Evolutionary conservation across 1,139 yeast species (phyloP), one percentile per base, ranked within the genome.

Genomic region (Blastobotrys ciferrii): DNA sequence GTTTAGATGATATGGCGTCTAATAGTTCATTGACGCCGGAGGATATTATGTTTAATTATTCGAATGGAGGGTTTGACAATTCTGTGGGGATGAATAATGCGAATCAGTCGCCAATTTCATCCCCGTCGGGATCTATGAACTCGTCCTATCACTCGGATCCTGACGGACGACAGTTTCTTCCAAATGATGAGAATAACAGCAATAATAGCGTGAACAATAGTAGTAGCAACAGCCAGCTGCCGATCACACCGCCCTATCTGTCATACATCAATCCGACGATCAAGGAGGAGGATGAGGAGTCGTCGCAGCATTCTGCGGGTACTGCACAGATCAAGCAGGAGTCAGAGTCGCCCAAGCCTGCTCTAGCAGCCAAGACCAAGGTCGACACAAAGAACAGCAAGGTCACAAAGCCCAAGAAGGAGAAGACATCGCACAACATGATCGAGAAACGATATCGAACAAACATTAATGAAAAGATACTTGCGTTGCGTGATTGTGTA

Each of bases 381-480:
- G 20, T 17, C 5, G 57, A 18, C 7, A 33, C 38, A 13, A 56
- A 53, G 43, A 53, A 58, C 14, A 56, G 57, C 49, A 62, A 57
- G 47, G 57, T 67, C 32, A 48, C 61, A n/a, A 67, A 67, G 51
- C 69, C 65, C 13, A 60, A 62, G 46, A 75, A 80, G 47, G 73
- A 81, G 56, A 77, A 78, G 60, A 75, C 83, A 11, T 81, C 88
- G n/a, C 92, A 85, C 66, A 85, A 85, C 60, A 77, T 84, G 78
- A 84, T 85, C 59, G 94, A 85, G 62, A 84, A 84, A 66, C 81
- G 85, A 61, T 85, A 85, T 66, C 72, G 94, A 59, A 83, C 88
- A 30, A 84, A 83, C 60, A 83, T 85, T 59, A 85, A 85, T 63
- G 80, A 84, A 51, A 84, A 84, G 67, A 84, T 85, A 45, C 64